Evolutionary conservation across 106 monocot genomes (phyloP), one percentile per base, ranked within the genome.

Genomic region (Cymbidium sinense): DNA sequence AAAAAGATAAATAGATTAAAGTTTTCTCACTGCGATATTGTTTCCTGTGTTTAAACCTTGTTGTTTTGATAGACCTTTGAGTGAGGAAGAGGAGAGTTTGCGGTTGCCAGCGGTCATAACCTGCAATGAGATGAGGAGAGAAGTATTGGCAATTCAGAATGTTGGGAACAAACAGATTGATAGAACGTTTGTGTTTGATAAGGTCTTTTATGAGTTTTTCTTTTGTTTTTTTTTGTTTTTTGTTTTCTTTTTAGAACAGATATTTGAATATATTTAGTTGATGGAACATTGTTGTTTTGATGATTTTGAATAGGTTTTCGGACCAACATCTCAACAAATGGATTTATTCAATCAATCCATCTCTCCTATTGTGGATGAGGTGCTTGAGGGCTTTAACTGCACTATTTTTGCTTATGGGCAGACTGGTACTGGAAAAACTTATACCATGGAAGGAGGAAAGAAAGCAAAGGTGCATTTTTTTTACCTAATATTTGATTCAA

Each of bases 381-480:
- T 98, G 77, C 94, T 98, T 28, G 96, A 98, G 77, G 96, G 94
- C 27, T 96, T 93, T 76, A 96, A 93, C 77, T 96, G 93, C 82
- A 96, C 96, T 1, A 89, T 96, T 77, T 98, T 98, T 64, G 94
- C 96, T 9, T 98, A 98, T 83, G 96, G 96, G 0, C 96, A 96
- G 84, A 96, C 96, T 6, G 96, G 96, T 78, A 96, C 96, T 4
- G 96, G 96, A 5, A 96, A 96, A 76, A 94, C 96, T 30, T 96
- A 94, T 77, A 94, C 96, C 5, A 96, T 96, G 96, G 96, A 96
- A 83, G 96, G 96, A 82, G 96, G 93, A 69, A 93, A 86, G 80
- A 96, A 94, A 82, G 74, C 82, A 52, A 91, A 85, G 91, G 96
- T 96, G 62, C 2, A 0, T 44, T 25, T 44, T 74, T 25, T 13